phyloP scores from a whole-genome alignment of 257 asterid species.

The Forsythia suspensa region DNA sequence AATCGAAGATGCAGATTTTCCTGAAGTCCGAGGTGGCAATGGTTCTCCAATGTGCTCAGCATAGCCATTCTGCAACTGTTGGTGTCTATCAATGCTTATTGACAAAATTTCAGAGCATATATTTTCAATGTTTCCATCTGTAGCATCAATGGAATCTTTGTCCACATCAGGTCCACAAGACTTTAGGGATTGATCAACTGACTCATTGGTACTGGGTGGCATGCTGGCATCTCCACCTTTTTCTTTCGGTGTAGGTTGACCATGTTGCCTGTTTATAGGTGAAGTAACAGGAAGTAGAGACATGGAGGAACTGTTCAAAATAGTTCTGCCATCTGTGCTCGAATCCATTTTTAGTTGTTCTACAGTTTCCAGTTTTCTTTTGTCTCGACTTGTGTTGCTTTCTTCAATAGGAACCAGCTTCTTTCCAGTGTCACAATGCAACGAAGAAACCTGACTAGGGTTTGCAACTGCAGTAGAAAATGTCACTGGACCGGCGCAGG shows the following conservation, averaged over 20 bases:
- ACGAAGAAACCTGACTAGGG: slow-evolving; percentile 40
- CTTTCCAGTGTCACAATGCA: slow-evolving; percentile 49
- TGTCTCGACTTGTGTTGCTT: slow-evolving; percentile 33
- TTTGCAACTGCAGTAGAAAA: slow-evolving; percentile 53
- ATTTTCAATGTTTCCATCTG: slow-evolving; percentile 36
- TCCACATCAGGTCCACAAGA: slow-evolving; percentile 41
- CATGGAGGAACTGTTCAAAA: slow-evolving; percentile 29
- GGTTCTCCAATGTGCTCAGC: slow-evolving; percentile 45
- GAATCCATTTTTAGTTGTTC: slow-evolving; percentile 34
- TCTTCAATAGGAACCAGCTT: slow-evolving; percentile 42
- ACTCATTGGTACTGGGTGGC: slow-evolving; percentile 29
- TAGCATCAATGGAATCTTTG: slow-evolving; percentile 32
- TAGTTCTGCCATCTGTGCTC: slow-evolving; percentile 36
- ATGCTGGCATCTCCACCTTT: slow-evolving; percentile 20
- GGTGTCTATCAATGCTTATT: slow-evolving; percentile 50
- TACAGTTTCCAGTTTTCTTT: slow-evolving; percentile 28
- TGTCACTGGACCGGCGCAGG: slow-evolving; percentile 37
- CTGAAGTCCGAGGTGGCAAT: slow-evolving; percentile 33
- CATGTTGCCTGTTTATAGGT: slow-evolving; percentile 33
- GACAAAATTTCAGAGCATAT: slow-evolving; percentile 51
- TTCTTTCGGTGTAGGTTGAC: slow-evolving; percentile 36
- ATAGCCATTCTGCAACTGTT: slow-evolving; percentile 35
- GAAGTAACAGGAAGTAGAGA: slow-evolving; percentile 28
- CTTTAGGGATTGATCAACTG: slow-evolving; percentile 32
- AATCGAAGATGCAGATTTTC: slow-evolving; percentile 27